Conservation (phyloP, 1,139 yeast species). For the Hanseniaspora uvarum region DNA sequence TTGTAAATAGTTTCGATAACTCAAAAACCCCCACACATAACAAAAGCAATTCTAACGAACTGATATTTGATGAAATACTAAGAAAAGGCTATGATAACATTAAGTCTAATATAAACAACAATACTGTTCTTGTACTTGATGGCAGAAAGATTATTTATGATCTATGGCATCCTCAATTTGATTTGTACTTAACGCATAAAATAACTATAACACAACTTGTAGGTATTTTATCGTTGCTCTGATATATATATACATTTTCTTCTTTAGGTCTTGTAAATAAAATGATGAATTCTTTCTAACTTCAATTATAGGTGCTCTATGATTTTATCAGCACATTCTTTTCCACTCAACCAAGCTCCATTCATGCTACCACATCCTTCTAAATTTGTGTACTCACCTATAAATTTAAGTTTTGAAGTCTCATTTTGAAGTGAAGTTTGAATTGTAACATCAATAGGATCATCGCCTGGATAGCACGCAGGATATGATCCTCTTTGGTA, state of each 20-base stretch:
- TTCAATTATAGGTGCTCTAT: neutral
- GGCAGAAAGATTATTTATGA: neutral
- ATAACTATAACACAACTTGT: slow-evolving; percentile 3
- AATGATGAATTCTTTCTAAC: neutral
- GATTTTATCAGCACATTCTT: slow-evolving; percentile 46
- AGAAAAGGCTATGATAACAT: slow-evolving; percentile 1
- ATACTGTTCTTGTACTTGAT: slow-evolving; percentile 1
- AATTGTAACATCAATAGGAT: slow-evolving; percentile 47
- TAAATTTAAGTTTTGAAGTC: slow-evolving; percentile 54
- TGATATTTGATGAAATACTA: slow-evolving; percentile 4
- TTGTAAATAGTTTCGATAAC: neutral
- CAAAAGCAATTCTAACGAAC: neutral
- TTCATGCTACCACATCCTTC: slow-evolving; percentile 83
- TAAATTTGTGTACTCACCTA: slow-evolving; percentile 71
- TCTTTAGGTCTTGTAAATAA: neutral
- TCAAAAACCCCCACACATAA: neutral
- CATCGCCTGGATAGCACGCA: slow-evolving; percentile 58
- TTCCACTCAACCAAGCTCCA: slow-evolving; percentile 65
- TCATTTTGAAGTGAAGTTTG: slow-evolving; percentile 45
- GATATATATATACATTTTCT: slow-evolving; percentile 3
- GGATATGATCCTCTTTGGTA: slow-evolving; percentile 67
- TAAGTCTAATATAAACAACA: neutral
- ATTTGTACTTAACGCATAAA: neutral
- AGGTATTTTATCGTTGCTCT: neutral
- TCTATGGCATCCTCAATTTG: slow-evolving; percentile 13